Evolutionary conservation across 2,329 filamentous ascomycete genomes (phyloP).

Genomic region (Amauroascus niger): DNA sequence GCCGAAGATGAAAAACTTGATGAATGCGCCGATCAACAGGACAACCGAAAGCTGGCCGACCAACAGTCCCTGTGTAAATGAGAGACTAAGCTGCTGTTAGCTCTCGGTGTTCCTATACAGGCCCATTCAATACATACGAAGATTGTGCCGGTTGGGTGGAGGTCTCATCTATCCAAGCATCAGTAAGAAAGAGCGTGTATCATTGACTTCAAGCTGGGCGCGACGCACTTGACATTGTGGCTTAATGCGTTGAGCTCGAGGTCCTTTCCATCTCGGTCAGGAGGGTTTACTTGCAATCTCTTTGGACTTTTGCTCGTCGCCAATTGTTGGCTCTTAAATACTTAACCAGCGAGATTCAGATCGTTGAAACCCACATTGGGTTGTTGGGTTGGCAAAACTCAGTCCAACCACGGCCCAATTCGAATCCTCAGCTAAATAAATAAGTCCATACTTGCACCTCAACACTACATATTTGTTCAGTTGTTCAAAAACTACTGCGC

Average conservation of each 20-base stretch:
- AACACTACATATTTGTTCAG: no score
- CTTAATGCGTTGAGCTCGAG: not conserved
- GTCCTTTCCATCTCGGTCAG: not conserved
- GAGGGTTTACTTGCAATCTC: not conserved
- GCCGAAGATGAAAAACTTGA: constrained; percentile 99
- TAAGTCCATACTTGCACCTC: no score
- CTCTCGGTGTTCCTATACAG: not conserved
- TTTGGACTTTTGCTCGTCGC: no score
- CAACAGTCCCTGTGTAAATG: constrained; percentile 88
- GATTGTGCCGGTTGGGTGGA: not conserved
- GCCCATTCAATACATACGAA: not conserved
- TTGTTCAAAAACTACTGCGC: no score
- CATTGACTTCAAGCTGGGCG: not conserved
- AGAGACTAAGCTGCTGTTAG: constrained; percentile 48
- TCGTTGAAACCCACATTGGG: no score
- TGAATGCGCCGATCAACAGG: constrained; percentile 83
- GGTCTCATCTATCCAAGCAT: constrained; percentile 5
- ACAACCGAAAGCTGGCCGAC: constrained; percentile 89
- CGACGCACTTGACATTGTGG: constrained; percentile 4
- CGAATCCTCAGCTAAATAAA: no score
- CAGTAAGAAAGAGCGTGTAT: not conserved
- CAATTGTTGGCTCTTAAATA: no score
- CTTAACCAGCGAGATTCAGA: no score
- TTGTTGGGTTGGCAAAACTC: no score
- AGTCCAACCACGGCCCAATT: no score